phyloP scores from a whole-genome alignment of 306 rosid species.

The Inga leiocalycina region DNA sequence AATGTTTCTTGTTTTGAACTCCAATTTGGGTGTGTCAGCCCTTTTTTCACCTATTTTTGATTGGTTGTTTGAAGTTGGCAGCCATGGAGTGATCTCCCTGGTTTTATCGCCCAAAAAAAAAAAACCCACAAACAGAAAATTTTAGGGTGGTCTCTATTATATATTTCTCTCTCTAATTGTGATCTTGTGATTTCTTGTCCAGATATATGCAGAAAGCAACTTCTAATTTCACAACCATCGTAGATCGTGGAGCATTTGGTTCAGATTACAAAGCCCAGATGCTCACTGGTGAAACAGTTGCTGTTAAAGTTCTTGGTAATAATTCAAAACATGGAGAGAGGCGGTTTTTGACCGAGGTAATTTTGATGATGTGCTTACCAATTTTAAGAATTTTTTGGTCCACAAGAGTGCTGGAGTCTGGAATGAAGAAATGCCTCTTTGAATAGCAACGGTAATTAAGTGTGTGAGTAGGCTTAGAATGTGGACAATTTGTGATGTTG shows the following conservation, averaged over 20 bases:
- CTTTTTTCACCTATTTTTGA: not conserved
- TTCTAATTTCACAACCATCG: slow-evolving; percentile 74
- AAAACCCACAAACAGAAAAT: too few relatives aligned
- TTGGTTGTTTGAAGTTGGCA: slow-evolving; percentile 1
- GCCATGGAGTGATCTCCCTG: not conserved
- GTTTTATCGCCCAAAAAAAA: not conserved
- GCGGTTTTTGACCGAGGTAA: slow-evolving; percentile 91
- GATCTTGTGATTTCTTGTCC: slow-evolving; percentile 30
- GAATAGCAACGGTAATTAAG: not conserved
- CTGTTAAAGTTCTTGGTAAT: slow-evolving; percentile 81
- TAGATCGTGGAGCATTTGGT: too few relatives aligned
- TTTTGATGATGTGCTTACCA: slow-evolving; percentile 10
- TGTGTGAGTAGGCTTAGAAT: slow-evolving; percentile 1
- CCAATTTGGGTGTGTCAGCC: not conserved
- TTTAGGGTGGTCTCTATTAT: slow-evolving; percentile 5
- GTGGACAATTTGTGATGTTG: not conserved
- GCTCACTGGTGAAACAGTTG: slow-evolving; percentile 75
- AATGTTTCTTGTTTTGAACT: slow-evolving; percentile 7
- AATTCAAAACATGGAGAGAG: slow-evolving; percentile 93
- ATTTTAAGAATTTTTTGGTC: not conserved
- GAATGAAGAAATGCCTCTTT: slow-evolving; percentile 14
- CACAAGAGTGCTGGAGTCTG: not conserved
- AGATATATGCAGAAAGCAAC: slow-evolving; percentile 89
- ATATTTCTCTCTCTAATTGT: not conserved
- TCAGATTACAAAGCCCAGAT: slow-evolving; percentile 87